phyloP scores from a whole-genome alignment of 1,284 basidiomycete genomes.

The Puccinia polysora region DNA sequence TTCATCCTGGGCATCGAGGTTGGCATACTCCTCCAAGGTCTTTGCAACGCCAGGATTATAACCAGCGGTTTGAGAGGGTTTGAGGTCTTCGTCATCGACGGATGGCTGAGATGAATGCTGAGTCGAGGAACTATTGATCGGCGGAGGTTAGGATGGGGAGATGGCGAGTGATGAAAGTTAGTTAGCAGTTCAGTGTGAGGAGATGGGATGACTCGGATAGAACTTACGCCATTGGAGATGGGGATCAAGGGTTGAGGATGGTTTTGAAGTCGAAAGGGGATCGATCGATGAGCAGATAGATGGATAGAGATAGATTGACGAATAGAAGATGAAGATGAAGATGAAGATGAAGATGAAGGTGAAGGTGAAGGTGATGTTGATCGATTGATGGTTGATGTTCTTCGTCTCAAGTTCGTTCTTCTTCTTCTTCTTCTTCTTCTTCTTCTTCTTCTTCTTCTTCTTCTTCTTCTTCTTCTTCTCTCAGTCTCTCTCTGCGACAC shows the following conservation, averaged over 20 bases:
- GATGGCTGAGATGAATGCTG: constrained; percentile 17
- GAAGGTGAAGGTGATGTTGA: constrained; percentile 21
- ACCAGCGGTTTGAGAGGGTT: constrained; percentile 51
- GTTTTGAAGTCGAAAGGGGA: too few species aligned
- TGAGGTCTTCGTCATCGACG: constrained; percentile 46
- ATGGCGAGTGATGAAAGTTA: too few species aligned
- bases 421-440: not conserved
- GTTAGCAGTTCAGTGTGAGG: too few species aligned
- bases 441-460: not conserved
- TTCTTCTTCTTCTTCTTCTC: not conserved
- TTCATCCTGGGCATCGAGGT: constrained; percentile 76
- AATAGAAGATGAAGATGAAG: constrained; percentile 66
- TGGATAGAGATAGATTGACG: too few species aligned
- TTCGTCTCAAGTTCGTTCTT: not conserved
- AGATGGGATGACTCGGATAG: constrained; percentile 57
- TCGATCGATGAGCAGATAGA: too few species aligned
- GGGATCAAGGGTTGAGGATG: not conserved
- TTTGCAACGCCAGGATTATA: constrained; percentile 55
- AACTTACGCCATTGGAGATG: not conserved
- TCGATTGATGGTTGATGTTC: not conserved
- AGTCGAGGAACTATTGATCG: constrained; percentile 3
- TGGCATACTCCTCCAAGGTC: constrained; percentile 58
- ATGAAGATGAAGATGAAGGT: too few species aligned
- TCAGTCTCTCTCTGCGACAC: not conserved
- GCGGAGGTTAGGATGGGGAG: not conserved